Evolutionary conservation across 2,329 filamentous ascomycete genomes (phyloP).

Genomic region (Fusarium sp.): DNA sequence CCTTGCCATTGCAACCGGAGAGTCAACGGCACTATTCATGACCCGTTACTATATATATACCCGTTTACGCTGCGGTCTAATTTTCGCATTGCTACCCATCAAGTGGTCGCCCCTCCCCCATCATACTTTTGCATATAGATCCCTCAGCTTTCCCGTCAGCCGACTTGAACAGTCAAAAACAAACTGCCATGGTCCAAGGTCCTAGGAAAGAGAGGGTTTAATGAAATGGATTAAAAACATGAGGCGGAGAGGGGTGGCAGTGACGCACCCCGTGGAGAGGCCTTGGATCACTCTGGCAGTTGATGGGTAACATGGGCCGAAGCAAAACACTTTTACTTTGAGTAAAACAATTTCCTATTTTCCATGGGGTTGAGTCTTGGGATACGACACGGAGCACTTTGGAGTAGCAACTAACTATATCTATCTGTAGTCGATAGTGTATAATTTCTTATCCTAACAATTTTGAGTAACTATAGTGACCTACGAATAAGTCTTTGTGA

Average conservation of each 20-base stretch:
- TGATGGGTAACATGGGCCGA: conserved; percentile 32
- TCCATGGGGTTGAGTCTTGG: conserved; percentile 35
- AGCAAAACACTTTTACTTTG: conserved; percentile 39
- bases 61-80: conserved; percentile 45
- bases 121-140: conserved; percentile 21
- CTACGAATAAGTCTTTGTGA: neutral
- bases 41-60: conserved; percentile 46
- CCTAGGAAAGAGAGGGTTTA: conserved; percentile 16
- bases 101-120: conserved; percentile 31
- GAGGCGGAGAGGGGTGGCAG: conserved; percentile 24
- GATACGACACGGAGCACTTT: conserved; percentile 37
- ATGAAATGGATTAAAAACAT: conserved; percentile 7
- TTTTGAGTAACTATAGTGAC: neutral
- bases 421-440: conserved; percentile 50
- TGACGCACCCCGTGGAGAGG: conserved; percentile 31
- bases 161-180: conserved; percentile 20
- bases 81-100: conserved; percentile 42
- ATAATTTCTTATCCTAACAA: conserved; percentile 46
- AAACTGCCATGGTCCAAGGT: conserved; percentile 37
- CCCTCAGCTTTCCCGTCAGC: neutral
- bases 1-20: conserved; percentile 30
- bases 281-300: conserved; percentile 40
- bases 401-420: conserved; percentile 43
- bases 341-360: conserved; percentile 31
- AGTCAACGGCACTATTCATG: conserved; percentile 36